A percentile compares a stretch with the other conserved stretches of the same genome.
Evolutionary conservation across 2,329 filamentous ascomycete genomes (phyloP).

Genomic region (Parastagonospora nodorum): DNA sequence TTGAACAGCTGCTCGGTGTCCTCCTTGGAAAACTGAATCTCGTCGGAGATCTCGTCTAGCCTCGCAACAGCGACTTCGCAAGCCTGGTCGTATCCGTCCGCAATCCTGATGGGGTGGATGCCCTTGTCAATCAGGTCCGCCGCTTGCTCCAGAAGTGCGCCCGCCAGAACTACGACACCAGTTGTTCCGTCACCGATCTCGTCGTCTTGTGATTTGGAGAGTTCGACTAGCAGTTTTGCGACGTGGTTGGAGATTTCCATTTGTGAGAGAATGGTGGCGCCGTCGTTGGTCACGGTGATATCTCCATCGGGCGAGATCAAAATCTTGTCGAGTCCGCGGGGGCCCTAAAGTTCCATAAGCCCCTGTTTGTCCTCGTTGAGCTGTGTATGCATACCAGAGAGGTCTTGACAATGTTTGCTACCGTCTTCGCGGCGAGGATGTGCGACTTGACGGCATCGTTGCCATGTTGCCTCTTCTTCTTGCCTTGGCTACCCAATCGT

Average conservation of each 20-base stretch:
- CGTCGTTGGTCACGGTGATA: slow-evolving; percentile 99
- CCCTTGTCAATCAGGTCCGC: slow-evolving; percentile 99
- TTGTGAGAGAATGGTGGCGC: slow-evolving; percentile 92
- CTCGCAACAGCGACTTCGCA: slow-evolving; percentile 95
- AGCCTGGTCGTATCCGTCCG: slow-evolving; percentile 95
- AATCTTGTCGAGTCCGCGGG: slow-evolving; percentile 97
- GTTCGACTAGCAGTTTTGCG: slow-evolving; percentile 92
- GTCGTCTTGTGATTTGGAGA: slow-evolving; percentile 98
- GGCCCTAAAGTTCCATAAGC: slow-evolving; percentile 61
- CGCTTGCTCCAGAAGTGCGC: slow-evolving; percentile 92
- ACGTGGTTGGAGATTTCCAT: slow-evolving; percentile 99
- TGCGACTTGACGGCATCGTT: slow-evolving; percentile 98
- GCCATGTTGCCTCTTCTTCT: slow-evolving; percentile 95
- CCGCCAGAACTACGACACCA: slow-evolving; percentile 93
- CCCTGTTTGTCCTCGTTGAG: neutral
- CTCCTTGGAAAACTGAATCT: slow-evolving; percentile 80
- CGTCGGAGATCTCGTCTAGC: slow-evolving; percentile 90
- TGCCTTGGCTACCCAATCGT: slow-evolving; percentile 73
- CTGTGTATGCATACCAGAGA: slow-evolving; percentile 66
- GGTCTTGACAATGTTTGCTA: slow-evolving; percentile 96
- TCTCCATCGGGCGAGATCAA: slow-evolving; percentile 98
- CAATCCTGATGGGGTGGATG: slow-evolving; percentile 98
- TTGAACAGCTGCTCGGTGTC: slow-evolving; percentile 86
- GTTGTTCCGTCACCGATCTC: slow-evolving; percentile 99
- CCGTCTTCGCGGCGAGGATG: slow-evolving; percentile 93